phyloP scores from a whole-genome alignment of 2,329 filamentous ascomycete species.

The Diaporthe citriasiana region DNA sequence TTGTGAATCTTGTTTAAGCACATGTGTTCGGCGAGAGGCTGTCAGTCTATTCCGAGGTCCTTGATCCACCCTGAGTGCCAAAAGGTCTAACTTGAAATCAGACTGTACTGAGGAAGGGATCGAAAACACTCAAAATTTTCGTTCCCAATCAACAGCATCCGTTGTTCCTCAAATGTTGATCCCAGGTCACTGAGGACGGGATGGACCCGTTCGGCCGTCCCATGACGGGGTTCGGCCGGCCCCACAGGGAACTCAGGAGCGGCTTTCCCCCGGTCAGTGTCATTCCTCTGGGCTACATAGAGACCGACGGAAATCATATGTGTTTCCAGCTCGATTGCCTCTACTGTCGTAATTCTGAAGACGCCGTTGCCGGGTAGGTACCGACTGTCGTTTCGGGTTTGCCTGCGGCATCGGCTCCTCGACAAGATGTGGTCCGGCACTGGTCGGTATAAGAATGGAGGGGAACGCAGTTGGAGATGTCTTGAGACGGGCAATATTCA shows the following conservation, averaged over 20 bases:
- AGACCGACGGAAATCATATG: not conserved
- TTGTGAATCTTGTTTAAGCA: not conserved
- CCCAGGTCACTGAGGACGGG: not conserved
- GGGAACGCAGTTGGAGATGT: constrained; percentile 23
- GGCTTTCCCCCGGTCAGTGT: constrained; percentile 15
- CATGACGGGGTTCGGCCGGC: constrained; percentile 20
- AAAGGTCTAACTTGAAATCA: not conserved
- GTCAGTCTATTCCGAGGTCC: too few relatives aligned
- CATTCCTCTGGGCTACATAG: not conserved
- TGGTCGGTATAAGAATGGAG: constrained; percentile 6
- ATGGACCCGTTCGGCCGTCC: not conserved
- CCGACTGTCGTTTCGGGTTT: not conserved
- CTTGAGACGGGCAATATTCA: not conserved
- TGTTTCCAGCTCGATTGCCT: not conserved
- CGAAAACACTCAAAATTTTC: not conserved
- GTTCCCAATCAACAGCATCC: too few relatives aligned
- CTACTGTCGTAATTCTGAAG: not conserved
- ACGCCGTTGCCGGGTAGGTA: not conserved
- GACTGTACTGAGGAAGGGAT: not conserved
- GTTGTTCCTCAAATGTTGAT: not conserved
- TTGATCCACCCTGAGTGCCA: not conserved
- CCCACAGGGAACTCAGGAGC: constrained; percentile 12
- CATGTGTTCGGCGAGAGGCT: not conserved
- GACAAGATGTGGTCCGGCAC: not conserved
- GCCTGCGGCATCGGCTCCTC: constrained; percentile 20